phyloP scores from a whole-genome alignment of 805 yeast species.

The Wickerhamomyces xylosicus region DNA sequence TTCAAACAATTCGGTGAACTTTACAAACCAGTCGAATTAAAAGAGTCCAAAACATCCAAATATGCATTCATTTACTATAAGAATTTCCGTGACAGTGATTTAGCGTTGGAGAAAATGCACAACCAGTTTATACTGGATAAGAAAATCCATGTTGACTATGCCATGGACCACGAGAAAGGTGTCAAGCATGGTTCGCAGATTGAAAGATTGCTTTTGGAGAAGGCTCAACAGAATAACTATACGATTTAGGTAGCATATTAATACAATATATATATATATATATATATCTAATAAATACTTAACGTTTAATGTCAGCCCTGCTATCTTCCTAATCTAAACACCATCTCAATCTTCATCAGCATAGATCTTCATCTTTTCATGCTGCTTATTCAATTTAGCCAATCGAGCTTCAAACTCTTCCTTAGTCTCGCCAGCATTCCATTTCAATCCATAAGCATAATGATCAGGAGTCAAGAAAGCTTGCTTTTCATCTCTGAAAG shows the following conservation, averaged over 20 bases:
- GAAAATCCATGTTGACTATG: constrained; percentile 53
- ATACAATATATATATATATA: too few species aligned
- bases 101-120: constrained; percentile 59
- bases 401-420: constrained; percentile 20
- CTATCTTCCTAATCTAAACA: too few species aligned
- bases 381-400: constrained; percentile 5
- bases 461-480: constrained; percentile 14
- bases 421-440: constrained; percentile 20
- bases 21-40: constrained; percentile 36
- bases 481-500: constrained; percentile 15
- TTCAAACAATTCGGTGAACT: constrained; percentile 61
- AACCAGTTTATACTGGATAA: constrained; percentile 61
- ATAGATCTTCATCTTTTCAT: constrained; percentile 6
- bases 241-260: background rate
- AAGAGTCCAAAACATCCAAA: constrained; percentile 37
- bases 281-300: too few species aligned
- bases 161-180: constrained; percentile 33
- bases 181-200: constrained; percentile 65
- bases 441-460: constrained; percentile 14
- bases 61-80: constrained; percentile 59
- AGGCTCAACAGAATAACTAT: constrained; percentile 38
- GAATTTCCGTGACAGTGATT: constrained; percentile 59
- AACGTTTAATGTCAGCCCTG: too few species aligned
- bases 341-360: constrained; percentile 5
- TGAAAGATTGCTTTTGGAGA: constrained; percentile 62